These are phyloP conservation scores for Arabidopsis thaliana DNA, from an alignment of 345 rosid genomes.

Conservation along the genomic window TAIR10.1 NC_003074.8:9746001-9746500, in stretches of 20 bases:
- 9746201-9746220: constrained; percentile 48
- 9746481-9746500: constrained; percentile 65
- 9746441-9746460: constrained; percentile 71
- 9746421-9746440: constrained; percentile 54
- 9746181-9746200: constrained; percentile 61
- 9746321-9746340: constrained; percentile 68
- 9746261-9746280: constrained; percentile 89
- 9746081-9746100: constrained; percentile 70
- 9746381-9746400: constrained; percentile 70
- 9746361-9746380: constrained; percentile 63
- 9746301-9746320: constrained; percentile 69
- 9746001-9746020: constrained; percentile 69
- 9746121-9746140: constrained; percentile 58
- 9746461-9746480: constrained; percentile 53
- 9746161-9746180: constrained; percentile 56
- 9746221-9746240: constrained; percentile 54
- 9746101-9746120: constrained; percentile 51
- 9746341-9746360: constrained; percentile 64
- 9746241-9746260: constrained; percentile 87
- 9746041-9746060: constrained; percentile 73
- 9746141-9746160: constrained; percentile 66
- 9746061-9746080: constrained; percentile 58
- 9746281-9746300: constrained; percentile 72
- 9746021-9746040: constrained; percentile 83
- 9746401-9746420: constrained; percentile 71